Percentiles rank a stretch among this genome's conserved stretches.
These are phyloP conservation scores for Solanum hybrid DNA, from an alignment of 305 asterid species.

Conservation along the genomic window DNA sequence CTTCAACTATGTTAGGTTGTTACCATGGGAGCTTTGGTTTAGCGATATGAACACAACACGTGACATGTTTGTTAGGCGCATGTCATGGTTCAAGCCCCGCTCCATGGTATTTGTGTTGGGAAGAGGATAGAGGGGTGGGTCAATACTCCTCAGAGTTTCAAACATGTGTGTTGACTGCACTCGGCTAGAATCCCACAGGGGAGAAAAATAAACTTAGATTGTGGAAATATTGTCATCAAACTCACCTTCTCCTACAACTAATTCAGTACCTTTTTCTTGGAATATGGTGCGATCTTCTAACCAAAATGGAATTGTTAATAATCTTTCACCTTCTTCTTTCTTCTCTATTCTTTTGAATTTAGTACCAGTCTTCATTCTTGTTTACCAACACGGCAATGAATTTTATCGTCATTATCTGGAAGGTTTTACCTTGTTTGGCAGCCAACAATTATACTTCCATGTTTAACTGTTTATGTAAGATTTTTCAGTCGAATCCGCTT, in stretches of 20 bases:
- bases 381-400: background rate
- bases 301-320: background rate
- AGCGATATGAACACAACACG: background rate
- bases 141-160: background rate
- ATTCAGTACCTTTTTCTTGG: background rate
- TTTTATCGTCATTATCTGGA: background rate
- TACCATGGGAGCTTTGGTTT: background rate
- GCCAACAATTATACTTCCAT: background rate
- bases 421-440: background rate
- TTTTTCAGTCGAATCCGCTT: background rate
- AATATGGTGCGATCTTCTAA: background rate
- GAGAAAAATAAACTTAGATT: background rate
- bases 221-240: background rate
- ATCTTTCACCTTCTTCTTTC: background rate
- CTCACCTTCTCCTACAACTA: background rate
- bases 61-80: background rate
- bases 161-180: background rate
- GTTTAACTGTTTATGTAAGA: background rate
- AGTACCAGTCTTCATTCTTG: background rate
- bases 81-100: background rate
- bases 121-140: background rate
- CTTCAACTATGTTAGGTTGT: background rate
- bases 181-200: background rate
- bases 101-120: background rate
- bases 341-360: background rate